Evolutionary conservation across 768 basidiomycete species (phyloP), one percentile per base, ranked within the genome.

Genomic region (Collybia sordida): DNA sequence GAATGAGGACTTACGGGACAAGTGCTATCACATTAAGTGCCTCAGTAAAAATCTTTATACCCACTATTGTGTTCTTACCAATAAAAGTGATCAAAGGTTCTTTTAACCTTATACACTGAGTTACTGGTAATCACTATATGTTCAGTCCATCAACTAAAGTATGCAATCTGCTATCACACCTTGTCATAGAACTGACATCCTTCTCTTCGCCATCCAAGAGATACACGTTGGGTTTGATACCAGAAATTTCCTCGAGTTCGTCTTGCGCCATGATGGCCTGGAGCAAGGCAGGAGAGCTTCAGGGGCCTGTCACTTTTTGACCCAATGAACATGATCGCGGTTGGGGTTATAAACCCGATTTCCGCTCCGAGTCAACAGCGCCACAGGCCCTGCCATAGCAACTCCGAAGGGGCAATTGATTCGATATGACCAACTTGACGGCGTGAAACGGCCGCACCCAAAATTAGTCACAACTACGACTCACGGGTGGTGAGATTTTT

Each of bases 211-310:
- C 80, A 47, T 81, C 80, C 23, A 54, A 59, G 3, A 82, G 57
- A 42, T 66, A 47, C 7, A 77, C 71, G 24, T 74, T 75, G 27
- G 80, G 81, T 57, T 75, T 75, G 47, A 79, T 62, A 12, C 80
- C 80, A 53, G 75, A 69, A 44, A 82, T 81, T 59, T 73, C 72
- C 43, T 70, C 71, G 17, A 81, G 73, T 56, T 76, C 79, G 57
- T 80, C 79, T 53, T 60, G 49, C 34, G 63, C 37, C 59, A 64
- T 66, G 52, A 23, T 41, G 39, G 35, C 47, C 9, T 31, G 31
- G 14, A 31, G 31, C 31, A 31, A 31, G 9, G 14, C 4, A 31
- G 31, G 14, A 3, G 31, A 31, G 11, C 31, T 31, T 31, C 31
- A 27, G 31, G 31, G 31, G 6, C 9, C 31, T 14, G 31, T n/a